Conservation (phyloP, 139 green algal species). For the Closterium sp. region DNA sequence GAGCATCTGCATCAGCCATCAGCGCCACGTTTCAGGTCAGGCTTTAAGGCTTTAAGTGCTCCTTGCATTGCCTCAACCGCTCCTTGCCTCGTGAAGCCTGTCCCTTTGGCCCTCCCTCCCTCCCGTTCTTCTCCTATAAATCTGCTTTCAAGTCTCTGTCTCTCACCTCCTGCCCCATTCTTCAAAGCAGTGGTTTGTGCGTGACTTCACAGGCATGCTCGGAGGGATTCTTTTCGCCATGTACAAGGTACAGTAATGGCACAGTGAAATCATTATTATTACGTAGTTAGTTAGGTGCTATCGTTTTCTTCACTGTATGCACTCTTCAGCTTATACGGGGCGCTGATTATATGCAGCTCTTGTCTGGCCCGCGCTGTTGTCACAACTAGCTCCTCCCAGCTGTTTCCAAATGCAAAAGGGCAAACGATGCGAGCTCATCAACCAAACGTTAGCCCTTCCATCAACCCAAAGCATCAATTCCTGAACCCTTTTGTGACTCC, state of each 20-base stretch:
- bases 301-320: too few species aligned
- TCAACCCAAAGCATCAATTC: too few species aligned
- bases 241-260: neutral
- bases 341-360: too few species aligned
- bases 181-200: constrained; percentile 29
- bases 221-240: constrained; percentile 29
- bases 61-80: neutral
- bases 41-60: neutral
- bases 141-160: neutral
- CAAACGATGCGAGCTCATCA: too few species aligned
- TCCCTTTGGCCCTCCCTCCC: neutral
- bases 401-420: too few species aligned
- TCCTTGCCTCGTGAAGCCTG: neutral
- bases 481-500: too few species aligned
- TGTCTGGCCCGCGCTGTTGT: too few species aligned
- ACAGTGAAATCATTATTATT: too few species aligned
- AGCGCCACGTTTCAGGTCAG: constrained; percentile 12
- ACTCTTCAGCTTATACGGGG: too few species aligned
- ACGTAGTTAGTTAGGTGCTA: too few species aligned
- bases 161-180: neutral
- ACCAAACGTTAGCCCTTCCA: too few species aligned
- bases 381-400: too few species aligned
- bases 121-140: neutral
- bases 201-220: constrained; percentile 40
- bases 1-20: neutral